phyloP scores from a whole-genome alignment of 2,329 filamentous ascomycete genomes.

The Monosporascus sp. region DNA sequence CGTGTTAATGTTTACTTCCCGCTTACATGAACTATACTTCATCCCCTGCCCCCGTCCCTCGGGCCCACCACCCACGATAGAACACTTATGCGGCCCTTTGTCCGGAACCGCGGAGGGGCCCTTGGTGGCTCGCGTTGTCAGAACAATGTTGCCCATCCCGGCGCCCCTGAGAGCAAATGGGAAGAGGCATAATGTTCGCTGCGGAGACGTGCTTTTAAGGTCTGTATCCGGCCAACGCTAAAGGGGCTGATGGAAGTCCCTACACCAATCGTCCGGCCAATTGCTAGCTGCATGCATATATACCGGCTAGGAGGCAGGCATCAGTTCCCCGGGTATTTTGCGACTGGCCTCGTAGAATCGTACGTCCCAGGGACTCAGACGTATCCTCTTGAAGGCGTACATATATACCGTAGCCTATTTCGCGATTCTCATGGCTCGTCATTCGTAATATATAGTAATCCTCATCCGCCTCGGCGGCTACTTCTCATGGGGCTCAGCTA shows the following conservation, averaged over 20 bases:
- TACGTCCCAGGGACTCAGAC: not conserved
- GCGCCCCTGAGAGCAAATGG: not conserved
- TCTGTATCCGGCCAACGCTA: not conserved
- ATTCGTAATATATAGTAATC: not conserved
- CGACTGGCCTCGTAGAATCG: not conserved
- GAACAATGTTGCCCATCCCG: not conserved
- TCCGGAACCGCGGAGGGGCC: too few relatives aligned
- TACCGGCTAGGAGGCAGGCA: not conserved
- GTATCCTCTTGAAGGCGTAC: not conserved
- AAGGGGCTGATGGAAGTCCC: not conserved
- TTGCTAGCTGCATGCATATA: not conserved
- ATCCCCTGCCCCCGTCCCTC: not conserved
- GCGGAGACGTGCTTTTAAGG: not conserved
- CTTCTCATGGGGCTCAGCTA: not conserved
- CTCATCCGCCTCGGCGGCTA: not conserved
- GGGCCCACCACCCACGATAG: too few relatives aligned
- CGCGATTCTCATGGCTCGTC: not conserved
- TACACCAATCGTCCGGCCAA: not conserved
- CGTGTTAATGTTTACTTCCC: not conserved
- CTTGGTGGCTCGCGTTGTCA: too few relatives aligned
- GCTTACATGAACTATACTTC: not conserved
- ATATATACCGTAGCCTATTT: not conserved
- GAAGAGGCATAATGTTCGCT: not conserved
- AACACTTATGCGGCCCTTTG: too few relatives aligned
- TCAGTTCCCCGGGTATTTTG: not conserved